Percentiles rank a stretch among this genome's conserved stretches.
Evolutionary conservation across 139 green algal species (phyloP).

Genomic region (Auxenochlorella protothecoides): DNA sequence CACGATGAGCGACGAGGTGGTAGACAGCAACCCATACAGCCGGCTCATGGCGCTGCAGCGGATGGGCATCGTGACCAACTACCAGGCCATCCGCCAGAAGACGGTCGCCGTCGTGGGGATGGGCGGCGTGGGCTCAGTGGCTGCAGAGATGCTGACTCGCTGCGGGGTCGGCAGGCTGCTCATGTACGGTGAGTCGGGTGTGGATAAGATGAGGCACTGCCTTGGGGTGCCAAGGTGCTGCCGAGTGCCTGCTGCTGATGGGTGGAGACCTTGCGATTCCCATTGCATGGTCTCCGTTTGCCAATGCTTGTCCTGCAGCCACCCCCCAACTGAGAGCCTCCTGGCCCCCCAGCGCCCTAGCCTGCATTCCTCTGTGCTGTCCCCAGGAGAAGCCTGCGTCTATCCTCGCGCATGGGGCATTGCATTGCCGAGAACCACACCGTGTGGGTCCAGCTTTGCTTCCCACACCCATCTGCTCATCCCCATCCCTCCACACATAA

Average conservation of each 20-base stretch:
- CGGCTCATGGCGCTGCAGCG: slow-evolving; percentile 89
- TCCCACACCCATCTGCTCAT: background rate
- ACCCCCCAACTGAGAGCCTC: too few species aligned
- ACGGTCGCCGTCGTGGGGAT: slow-evolving; percentile 81
- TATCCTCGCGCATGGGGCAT: too few species aligned
- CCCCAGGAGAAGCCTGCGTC: too few species aligned
- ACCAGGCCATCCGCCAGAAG: slow-evolving; percentile 70
- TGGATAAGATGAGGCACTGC: too few species aligned
- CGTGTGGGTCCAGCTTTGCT: background rate
- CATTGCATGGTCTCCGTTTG: too few species aligned
- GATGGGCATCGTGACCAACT: slow-evolving; percentile 94
- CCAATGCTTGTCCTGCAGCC: too few species aligned
- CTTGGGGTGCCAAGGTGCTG: too few species aligned
- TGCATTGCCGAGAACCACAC: background rate
- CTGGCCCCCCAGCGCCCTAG: too few species aligned
- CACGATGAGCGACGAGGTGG: slow-evolving; percentile 74
- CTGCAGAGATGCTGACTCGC: slow-evolving; percentile 92
- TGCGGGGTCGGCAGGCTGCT: slow-evolving; percentile 89
- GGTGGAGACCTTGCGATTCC: too few species aligned
- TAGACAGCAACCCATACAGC: slow-evolving; percentile 82
- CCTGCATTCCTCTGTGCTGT: too few species aligned
- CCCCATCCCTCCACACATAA: background rate
- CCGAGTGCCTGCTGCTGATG: too few species aligned
- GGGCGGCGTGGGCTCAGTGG: slow-evolving; percentile 89
- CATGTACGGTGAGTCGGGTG: slow-evolving; percentile 53